Base-by-base conservation (phyloP, 345 rosid species). In the Brassica incana region DNA sequence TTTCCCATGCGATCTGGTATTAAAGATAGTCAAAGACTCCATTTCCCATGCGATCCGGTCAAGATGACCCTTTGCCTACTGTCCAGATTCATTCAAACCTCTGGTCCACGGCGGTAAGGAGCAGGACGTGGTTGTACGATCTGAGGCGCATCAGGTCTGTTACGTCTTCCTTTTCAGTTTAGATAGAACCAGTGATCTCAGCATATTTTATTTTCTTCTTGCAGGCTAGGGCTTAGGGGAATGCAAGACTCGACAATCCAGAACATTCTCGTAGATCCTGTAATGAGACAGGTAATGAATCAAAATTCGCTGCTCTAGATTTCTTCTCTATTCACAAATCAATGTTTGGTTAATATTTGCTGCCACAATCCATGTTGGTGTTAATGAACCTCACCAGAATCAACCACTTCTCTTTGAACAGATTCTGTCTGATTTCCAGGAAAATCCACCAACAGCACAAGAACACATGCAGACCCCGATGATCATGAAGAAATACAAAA, bases 221-320 rank as follows among this genome's bases (percentile, higher is more conserved):
- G 78, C 88, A 95, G 99, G 97, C 95, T 4, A 93, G 11, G 11
- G 11, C 11, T 10, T 38, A 38, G 87, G 87, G 99, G 67, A 77
- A 90, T 93, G 97, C 98, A 93, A 82, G 98, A 95, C 70, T 97
- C 98, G 0, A 97, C 91, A 82, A 82, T 93, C 76, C 98, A 95
- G 79, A 95, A 93, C 89, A 95, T 93, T 61, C 94, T 93, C 10
- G 89, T 97, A 3, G 98, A 93, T 78, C 99, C 96, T 25, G 94
- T 95, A 18, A 93, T 95, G 98, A 88, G 99, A 91, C 99, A 93
- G 92, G 97, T 90, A 75, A 27, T 30, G 43, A 38, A 38, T 48
- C 23, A 11, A 48, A 38, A 7, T 38, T 35, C 7, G 38, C 76
- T 67, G 45, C 29, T 45, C 8, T 56, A 18, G 5, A 72, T 54